Evolutionary conservation across 106 monocot genomes (phyloP).

Genomic region (Dioscorea alata): DNA sequence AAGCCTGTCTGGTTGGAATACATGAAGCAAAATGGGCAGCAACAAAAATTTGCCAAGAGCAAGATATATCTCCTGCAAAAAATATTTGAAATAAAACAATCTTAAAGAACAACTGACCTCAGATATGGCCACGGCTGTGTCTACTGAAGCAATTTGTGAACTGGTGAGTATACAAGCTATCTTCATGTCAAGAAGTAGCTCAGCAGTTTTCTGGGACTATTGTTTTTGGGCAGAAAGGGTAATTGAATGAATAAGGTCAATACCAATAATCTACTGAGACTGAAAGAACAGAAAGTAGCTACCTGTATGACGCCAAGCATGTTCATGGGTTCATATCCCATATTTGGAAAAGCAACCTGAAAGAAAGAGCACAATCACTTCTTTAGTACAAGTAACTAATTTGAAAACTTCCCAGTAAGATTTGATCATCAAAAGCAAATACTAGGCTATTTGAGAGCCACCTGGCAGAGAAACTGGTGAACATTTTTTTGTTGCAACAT

Average conservation of each 20-base stretch:
- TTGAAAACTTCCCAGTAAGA: too few relatives aligned
- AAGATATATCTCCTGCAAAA: not conserved
- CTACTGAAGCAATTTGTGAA: constrained; percentile 65
- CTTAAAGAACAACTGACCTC: constrained; percentile 39
- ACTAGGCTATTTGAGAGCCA: too few relatives aligned
- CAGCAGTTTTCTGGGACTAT: constrained; percentile 93
- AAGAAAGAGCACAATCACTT: constrained; percentile 6
- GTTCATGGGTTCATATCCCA: constrained; percentile 79
- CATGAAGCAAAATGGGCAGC: not conserved
- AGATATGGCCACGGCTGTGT: constrained; percentile 70
- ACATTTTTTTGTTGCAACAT: too few relatives aligned
- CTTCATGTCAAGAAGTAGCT: constrained; percentile 80
- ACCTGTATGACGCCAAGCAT: constrained; percentile 99
- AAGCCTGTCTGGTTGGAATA: constrained; percentile 6
- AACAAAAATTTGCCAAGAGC: not conserved
- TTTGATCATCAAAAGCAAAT: too few relatives aligned
- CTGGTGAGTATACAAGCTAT: constrained; percentile 57
- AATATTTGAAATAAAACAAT: not conserved
- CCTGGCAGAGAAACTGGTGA: too few relatives aligned
- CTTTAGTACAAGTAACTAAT: not conserved
- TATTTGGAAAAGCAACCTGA: constrained; percentile 50
- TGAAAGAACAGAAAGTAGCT: not conserved
- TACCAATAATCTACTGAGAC: not conserved
- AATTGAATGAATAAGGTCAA: not conserved
- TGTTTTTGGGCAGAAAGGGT: not conserved